A percentile compares a stretch with the other conserved stretches of the same genome.
Conservation (phyloP, 1,284 basidiomycete species). For the Ceratorhiza oryzae-sativae region DNA sequence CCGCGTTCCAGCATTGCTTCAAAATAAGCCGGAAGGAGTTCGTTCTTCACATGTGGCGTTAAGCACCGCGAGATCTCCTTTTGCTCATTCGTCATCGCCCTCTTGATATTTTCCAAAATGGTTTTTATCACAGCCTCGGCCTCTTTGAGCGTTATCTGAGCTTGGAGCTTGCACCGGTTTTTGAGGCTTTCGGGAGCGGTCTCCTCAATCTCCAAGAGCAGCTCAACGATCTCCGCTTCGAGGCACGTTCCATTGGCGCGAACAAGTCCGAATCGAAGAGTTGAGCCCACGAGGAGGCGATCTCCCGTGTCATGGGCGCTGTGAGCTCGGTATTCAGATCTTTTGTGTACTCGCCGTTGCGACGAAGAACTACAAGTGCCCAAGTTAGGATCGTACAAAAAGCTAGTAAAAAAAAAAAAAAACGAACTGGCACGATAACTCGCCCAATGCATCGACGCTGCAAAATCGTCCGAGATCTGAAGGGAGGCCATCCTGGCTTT, state of each 20-base stretch:
- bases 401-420: conserved; percentile 43
- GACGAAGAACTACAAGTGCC: conserved; percentile 57
- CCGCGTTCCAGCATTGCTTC: conserved; percentile 62
- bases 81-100: conserved; percentile 61
- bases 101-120: conserved; percentile 58
- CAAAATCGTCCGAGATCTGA: conserved; percentile 59
- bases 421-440: conserved; percentile 61
- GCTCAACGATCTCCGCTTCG: conserved; percentile 52
- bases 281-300: conserved; percentile 62
- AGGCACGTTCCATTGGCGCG: conserved; percentile 54
- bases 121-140: conserved; percentile 58
- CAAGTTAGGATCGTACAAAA: conserved; percentile 7
- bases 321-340: conserved; percentile 66
- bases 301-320: conserved; percentile 64
- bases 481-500: conserved; percentile 58
- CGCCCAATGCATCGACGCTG: conserved; percentile 63
- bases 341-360: conserved; percentile 62
- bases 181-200: conserved; percentile 60
- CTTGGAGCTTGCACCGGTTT: conserved; percentile 60
- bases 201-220: conserved; percentile 60
- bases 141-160: conserved; percentile 61
- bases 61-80: conserved; percentile 66
- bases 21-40: conserved; percentile 61
- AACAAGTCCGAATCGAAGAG: conserved; percentile 69
- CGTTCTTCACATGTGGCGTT: conserved; percentile 62